Conservation (phyloP, 352 stramenopile species). For the Globisporangium nagaii region DNA sequence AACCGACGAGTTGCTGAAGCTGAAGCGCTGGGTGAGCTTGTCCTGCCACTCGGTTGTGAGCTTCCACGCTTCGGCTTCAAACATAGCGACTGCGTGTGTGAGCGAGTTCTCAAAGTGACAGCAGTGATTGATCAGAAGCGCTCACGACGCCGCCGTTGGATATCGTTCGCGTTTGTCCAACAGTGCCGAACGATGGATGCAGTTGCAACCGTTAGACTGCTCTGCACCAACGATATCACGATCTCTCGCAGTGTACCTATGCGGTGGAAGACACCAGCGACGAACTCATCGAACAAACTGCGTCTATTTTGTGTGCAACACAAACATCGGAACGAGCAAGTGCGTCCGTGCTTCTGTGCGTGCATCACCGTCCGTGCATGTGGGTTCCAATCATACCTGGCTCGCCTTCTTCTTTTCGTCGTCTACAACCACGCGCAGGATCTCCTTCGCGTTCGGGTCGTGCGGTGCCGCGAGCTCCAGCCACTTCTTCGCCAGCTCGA, state of each 20-base stretch:
- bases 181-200: no score
- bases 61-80: background rate
- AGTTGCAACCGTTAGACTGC: background rate
- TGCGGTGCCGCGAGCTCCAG: conserved; percentile 67
- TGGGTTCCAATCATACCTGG: conserved; percentile 1
- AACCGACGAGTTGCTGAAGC: background rate
- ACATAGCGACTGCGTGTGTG: background rate
- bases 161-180: no score
- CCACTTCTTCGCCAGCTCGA: conserved; percentile 65
- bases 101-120: no score
- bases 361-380: no score
- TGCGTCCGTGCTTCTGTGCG: no score
- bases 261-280: background rate
- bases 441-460: conserved; percentile 73
- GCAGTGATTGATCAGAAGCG: no score
- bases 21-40: background rate
- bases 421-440: conserved; percentile 38
- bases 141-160: no score
- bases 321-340: no score
- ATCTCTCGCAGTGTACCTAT: background rate
- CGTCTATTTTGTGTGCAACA: background rate
- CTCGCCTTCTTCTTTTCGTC: conserved; percentile 1
- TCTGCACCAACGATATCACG: background rate
- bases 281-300: background rate
- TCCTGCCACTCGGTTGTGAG: background rate